Base-by-base conservation (phyloP, 495 filamentous ascomycete species). In the Penicillium ucsense region DNA sequence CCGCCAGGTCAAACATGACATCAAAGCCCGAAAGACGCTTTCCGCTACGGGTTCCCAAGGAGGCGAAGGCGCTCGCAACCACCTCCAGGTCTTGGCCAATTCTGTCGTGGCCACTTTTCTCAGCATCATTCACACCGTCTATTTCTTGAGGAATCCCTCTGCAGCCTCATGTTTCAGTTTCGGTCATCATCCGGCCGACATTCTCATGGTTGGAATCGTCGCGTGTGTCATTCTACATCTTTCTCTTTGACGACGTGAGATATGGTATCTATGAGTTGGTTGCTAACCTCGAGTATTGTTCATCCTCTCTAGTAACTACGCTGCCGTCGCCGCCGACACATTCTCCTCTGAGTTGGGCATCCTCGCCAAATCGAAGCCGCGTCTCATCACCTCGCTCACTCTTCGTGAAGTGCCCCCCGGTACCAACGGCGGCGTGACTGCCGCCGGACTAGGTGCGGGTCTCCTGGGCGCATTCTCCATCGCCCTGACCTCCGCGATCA, bases 321-420 rank as follows among this genome's bases (percentile, higher is more conserved):
- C 88, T 32, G 86, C 88, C 28, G 87, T 91, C 20, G 82, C 89
- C 8, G 85, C 92, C 31, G 92, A 98, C 60, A 98, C 92, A 4
- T 94, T 95, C 66, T 89, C 85, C 46, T 96, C 90, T 8, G 92
- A 98, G 66, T 80, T 97, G 9, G 92, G 92, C 5, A 98, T 98
- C 41, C 76, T 97, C 11, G 84, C 89, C 11, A 81, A 75, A 49
- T 75, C 74, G 27, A 67, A 74, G 35, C 92, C 92, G 1, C 77
- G 88, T 11, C 78, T 98, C n/a, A 89, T 98, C 46, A 95, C 88
- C 4, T 88, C 88, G 29, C 77, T 77, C 27, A 85, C 73, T 20
- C 67, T 90, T 8, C 77, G 80, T 9, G 72, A 79, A 52, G 94
- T 96, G 0, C 89, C 91, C 0, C 80, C 78, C 3, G 92, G 92